phyloP scores from a whole-genome alignment of 2,329 filamentous ascomycete genomes.

The Aspergillus amoenus region DNA sequence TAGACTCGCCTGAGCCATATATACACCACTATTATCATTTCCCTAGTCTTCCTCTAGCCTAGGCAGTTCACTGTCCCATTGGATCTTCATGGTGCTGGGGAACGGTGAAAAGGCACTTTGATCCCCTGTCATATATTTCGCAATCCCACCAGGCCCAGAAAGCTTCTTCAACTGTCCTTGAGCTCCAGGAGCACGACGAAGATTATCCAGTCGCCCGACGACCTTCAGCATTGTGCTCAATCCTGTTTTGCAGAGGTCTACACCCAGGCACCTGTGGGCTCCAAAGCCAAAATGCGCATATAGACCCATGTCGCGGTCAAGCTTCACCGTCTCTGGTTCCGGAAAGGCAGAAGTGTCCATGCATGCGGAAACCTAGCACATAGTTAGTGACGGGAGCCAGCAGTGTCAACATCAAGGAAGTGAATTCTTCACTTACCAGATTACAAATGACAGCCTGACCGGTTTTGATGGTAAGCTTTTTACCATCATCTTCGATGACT shows the following conservation, averaged over 20 bases:
- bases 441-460: constrained; percentile 39
- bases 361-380: constrained; percentile 33
- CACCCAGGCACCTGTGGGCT: constrained; percentile 62
- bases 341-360: constrained; percentile 38
- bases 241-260: constrained; percentile 32
- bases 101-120: constrained; percentile 45
- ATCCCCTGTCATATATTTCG: constrained; percentile 46
- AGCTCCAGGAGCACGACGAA: constrained; percentile 41
- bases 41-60: constrained; percentile 8
- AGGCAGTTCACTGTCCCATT: constrained; percentile 43
- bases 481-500: constrained; percentile 35
- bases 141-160: constrained; percentile 38
- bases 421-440: constrained; percentile 28
- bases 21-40: neutral
- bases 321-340: constrained; percentile 52
- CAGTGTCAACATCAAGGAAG: neutral
- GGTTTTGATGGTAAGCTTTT: constrained; percentile 32
- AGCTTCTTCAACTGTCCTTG: constrained; percentile 44
- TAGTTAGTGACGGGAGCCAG: neutral
- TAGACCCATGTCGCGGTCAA: constrained; percentile 59
- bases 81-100: constrained; percentile 45
- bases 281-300: constrained; percentile 67
- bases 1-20: neutral
- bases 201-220: constrained; percentile 41
- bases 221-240: constrained; percentile 43